phyloP scores from a whole-genome alignment of 306 rosid species.

The Cucumis melo region DNA sequence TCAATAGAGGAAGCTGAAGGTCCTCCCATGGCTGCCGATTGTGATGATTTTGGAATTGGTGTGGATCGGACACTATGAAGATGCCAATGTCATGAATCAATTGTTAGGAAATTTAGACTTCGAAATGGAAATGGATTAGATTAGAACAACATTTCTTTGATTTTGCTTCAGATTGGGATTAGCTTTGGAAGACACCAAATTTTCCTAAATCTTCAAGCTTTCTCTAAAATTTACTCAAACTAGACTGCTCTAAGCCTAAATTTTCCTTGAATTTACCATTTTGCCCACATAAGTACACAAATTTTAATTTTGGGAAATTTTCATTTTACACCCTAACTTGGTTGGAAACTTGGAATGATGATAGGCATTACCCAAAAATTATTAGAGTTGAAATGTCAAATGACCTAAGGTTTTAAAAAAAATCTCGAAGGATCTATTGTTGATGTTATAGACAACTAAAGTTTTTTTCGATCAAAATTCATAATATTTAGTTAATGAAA shows the following conservation, averaged over 20 bases:
- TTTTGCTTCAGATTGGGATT: neutral
- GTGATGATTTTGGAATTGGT: neutral
- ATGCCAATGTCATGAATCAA: neutral
- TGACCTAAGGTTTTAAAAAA: no score
- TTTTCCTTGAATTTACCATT: neutral
- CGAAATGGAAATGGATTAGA: neutral
- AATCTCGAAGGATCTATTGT: no score
- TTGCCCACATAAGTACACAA: neutral
- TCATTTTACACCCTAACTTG: no score
- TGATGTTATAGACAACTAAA: no score
- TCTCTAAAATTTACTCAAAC: neutral
- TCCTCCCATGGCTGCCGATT: constrained; percentile 11
- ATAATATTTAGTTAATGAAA: no score
- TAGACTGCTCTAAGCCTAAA: neutral
- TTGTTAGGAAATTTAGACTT: neutral
- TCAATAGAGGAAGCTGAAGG: constrained; percentile 7
- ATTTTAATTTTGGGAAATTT: no score
- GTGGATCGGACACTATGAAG: neutral
- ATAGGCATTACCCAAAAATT: no score
- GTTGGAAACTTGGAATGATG: no score
- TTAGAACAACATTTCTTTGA: neutral
- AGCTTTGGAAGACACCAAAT: neutral
- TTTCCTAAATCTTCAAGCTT: neutral
- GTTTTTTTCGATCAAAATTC: no score
- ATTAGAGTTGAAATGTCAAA: no score